Evolutionary conservation across 768 basidiomycete genomes (phyloP).

Genomic region (Phaffia tasmanica): DNA sequence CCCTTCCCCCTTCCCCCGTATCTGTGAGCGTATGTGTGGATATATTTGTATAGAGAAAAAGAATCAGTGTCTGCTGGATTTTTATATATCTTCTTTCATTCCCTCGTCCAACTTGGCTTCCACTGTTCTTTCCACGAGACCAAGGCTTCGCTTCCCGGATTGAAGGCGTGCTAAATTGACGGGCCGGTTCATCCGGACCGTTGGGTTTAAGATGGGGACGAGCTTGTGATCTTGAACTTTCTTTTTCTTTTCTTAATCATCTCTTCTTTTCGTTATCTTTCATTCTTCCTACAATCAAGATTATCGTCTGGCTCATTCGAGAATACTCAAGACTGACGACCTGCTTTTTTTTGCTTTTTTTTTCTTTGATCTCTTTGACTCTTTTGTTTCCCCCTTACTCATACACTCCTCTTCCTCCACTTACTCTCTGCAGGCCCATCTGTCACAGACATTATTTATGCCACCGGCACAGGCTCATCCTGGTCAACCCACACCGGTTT

Average conservation of each 20-base stretch:
- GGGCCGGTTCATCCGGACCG: too few species aligned
- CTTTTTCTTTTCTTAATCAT: background rate
- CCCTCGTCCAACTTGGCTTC: background rate
- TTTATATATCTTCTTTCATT: background rate
- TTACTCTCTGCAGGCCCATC: slow-evolving; percentile 17
- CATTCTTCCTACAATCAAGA: too few species aligned
- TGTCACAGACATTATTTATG: slow-evolving; percentile 23
- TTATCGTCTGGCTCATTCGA: too few species aligned
- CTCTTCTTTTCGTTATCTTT: background rate
- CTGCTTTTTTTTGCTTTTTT: background rate
- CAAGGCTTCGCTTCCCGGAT: background rate
- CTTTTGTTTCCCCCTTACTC: background rate
- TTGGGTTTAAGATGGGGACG: too few species aligned
- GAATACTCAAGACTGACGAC: background rate
- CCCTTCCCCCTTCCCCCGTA: background rate
- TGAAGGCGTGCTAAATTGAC: background rate
- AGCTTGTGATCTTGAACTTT: background rate
- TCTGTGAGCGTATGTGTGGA: background rate
- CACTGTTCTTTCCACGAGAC: too few species aligned
- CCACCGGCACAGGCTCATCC: slow-evolving; percentile 1
- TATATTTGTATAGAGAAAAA: too few species aligned
- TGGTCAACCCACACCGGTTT: slow-evolving; percentile 20
- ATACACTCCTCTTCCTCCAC: background rate
- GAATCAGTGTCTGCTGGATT: background rate
- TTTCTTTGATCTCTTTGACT: background rate